Evolutionary conservation across 305 asterid species (phyloP), one percentile per base, ranked within the genome.

Genomic region (Euphrasia arctica): DNA sequence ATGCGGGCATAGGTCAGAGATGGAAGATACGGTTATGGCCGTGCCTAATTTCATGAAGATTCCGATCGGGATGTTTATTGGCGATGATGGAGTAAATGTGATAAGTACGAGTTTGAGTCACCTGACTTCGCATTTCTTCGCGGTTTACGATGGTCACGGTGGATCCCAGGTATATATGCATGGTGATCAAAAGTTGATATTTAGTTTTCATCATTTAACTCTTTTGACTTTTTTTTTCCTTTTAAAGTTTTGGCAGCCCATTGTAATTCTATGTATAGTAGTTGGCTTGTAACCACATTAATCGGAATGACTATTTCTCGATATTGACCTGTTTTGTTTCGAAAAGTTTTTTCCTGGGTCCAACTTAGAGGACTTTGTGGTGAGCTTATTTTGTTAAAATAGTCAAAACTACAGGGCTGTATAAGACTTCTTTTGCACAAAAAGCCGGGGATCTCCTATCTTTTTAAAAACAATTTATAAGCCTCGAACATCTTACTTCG

Each of bases 111-210:
- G 74, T 2, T 75, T 87, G 77, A 85, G 80, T 73, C 89, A 85
- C 71, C 63, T 91, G 60, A 80, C 90, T 50, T 83, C 95, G 13
- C 94, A 89, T 76, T 89, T 88, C 64, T 88, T 81, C 25, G 98
- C 95, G 63, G 98, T 91, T 45, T 91, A 86, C 36, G 98, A 91
- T 72, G 98, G 98, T 66, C 98, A 91, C 72, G 98, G 98, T 72
- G 98, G 98, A 71, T 74, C 84, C 71, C 89, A 91, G 96, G 98
- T 91, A 68, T 65, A 62, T 29, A 27, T 18, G 22, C 22, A 18
- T 13, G 27, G 10, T 51, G 9, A 28, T 51, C 56, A 22, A 14
- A 49, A 55, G 22, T 65, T 57, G 48, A 63, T 34, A 47, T 36
- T 52, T 63, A 11, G 50, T 28, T 11, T 32, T 58, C 13, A 25